phyloP scores from a whole-genome alignment of 352 stramenopile genomes.

The Phytophthora sp. region DNA sequence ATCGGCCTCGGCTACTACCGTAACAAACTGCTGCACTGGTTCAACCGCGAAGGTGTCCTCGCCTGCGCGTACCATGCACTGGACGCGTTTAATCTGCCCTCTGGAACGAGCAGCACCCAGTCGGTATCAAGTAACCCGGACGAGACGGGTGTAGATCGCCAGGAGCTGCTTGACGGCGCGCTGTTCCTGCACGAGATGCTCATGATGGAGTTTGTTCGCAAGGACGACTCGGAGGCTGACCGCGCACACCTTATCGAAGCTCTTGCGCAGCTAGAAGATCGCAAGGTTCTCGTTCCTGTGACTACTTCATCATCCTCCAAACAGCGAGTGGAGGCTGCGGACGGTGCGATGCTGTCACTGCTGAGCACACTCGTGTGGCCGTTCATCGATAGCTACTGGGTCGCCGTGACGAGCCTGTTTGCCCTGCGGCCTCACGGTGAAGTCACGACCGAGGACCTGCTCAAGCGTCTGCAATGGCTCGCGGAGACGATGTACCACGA shows the following conservation, averaged over 20 bases:
- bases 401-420: conserved; percentile 77
- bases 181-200: conserved; percentile 83
- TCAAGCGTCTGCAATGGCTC: conserved; percentile 86
- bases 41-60: conserved; percentile 80
- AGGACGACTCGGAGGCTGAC: conserved; percentile 57
- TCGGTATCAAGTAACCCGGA: conserved; percentile 12
- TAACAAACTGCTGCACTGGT: conserved; percentile 90
- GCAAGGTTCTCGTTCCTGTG: conserved; percentile 40
- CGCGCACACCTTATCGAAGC: conserved; percentile 45
- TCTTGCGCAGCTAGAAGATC: conserved; percentile 47
- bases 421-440: conserved; percentile 57
- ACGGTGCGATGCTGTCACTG: conserved; percentile 60
- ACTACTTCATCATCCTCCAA: conserved; percentile 12
- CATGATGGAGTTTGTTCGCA: conserved; percentile 80
- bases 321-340: conserved; percentile 18
- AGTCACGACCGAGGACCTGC: conserved; percentile 63
- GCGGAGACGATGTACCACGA: conserved; percentile 90
- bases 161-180: conserved; percentile 64
- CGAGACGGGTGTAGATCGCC: conserved; percentile 42
- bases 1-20: conserved; percentile 88
- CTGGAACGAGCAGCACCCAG: conserved; percentile 14
- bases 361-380: conserved; percentile 83
- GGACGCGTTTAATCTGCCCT: conserved; percentile 42
- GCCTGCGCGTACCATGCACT: conserved; percentile 79
- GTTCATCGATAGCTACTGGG: conserved; percentile 90